These are phyloP conservation scores for Drosera spatulata DNA, from an alignment of 179 eudicot genomes.

Conservation along the genomic window DNA sequence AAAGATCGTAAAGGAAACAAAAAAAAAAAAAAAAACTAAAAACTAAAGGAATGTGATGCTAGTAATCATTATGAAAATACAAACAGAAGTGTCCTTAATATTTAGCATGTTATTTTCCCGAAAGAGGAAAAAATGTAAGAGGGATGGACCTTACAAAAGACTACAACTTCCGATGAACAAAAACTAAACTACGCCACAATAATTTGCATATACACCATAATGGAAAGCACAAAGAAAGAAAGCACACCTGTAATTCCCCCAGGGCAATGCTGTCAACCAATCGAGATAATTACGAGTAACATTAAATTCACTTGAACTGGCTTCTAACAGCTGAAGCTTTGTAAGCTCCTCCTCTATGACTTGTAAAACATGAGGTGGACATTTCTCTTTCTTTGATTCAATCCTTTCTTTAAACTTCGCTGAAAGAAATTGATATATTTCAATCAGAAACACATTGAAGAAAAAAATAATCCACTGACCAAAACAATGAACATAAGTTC, in stretches of 20 bases:
- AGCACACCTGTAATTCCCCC: conserved; percentile 93
- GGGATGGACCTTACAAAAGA: no score
- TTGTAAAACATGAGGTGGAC: conserved; percentile 93
- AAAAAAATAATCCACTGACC: not conserved
- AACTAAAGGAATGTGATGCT: no score
- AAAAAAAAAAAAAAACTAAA: no score
- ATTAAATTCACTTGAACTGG: conserved; percentile 98
- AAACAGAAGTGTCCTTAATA: no score
- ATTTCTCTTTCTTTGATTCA: conserved; percentile 79
- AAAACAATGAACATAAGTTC: not conserved
- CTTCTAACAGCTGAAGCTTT: conserved; percentile 90
- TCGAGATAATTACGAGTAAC: conserved; percentile 99
- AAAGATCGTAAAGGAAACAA: no score
- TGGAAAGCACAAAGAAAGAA: not conserved
- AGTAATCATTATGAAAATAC: no score
- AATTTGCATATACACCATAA: no score
- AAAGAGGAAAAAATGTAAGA: no score
- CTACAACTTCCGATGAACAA: no score
- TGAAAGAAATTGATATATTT: conserved; percentile 18
- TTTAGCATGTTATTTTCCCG: no score
- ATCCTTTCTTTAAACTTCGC: conserved; percentile 93
- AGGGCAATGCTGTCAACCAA: conserved; percentile 98
- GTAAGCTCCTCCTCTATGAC: conserved; percentile 98
- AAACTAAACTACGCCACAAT: no score
- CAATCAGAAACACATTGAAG: not conserved